Evolutionary conservation across 352 stramenopile species (phyloP).

Genomic region (Aphanomyces euteiches): DNA sequence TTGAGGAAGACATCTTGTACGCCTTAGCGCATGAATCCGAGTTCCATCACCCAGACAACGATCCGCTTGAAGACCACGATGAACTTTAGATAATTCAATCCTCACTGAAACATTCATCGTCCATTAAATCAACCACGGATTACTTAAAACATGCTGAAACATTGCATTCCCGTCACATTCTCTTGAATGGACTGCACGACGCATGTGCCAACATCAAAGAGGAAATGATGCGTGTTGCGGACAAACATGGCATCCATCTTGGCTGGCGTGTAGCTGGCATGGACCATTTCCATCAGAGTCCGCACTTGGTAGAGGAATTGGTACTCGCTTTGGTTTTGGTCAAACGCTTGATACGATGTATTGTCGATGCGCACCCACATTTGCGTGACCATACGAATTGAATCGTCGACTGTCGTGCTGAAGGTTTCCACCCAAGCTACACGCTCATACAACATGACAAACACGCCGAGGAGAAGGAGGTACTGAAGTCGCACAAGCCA

Average conservation of each 20-base stretch:
- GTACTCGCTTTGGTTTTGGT: background rate
- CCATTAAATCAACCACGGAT: background rate
- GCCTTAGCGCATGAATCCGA: slow-evolving; percentile 2
- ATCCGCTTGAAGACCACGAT: slow-evolving; percentile 14
- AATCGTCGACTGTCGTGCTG: slow-evolving; percentile 5
- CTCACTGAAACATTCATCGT: slow-evolving; percentile 1
- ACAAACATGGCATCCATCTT: slow-evolving; percentile 7
- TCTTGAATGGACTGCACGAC: background rate
- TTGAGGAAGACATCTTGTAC: slow-evolving; percentile 60
- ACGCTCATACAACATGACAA: slow-evolving; percentile 12
- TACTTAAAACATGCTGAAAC: background rate
- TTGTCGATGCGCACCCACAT: slow-evolving; percentile 30
- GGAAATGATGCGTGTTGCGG: background rate
- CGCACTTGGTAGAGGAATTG: slow-evolving; percentile 4
- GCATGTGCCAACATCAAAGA: slow-evolving; percentile 2
- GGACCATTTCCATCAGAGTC: slow-evolving; percentile 3
- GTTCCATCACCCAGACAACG: slow-evolving; percentile 2
- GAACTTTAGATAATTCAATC: slow-evolving; percentile 17
- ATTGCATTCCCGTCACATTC: slow-evolving; percentile 14
- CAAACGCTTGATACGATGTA: slow-evolving; percentile 9
- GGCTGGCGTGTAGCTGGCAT: slow-evolving; percentile 6
- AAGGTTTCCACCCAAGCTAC: slow-evolving; percentile 15
- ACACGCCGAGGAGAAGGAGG: slow-evolving; percentile 24
- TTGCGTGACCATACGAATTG: background rate
- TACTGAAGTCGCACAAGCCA: slow-evolving; percentile 27